These are phyloP conservation scores for Suillus variegatus DNA, from an alignment of 768 basidiomycete genomes.

Conservation along the genomic window DNA sequence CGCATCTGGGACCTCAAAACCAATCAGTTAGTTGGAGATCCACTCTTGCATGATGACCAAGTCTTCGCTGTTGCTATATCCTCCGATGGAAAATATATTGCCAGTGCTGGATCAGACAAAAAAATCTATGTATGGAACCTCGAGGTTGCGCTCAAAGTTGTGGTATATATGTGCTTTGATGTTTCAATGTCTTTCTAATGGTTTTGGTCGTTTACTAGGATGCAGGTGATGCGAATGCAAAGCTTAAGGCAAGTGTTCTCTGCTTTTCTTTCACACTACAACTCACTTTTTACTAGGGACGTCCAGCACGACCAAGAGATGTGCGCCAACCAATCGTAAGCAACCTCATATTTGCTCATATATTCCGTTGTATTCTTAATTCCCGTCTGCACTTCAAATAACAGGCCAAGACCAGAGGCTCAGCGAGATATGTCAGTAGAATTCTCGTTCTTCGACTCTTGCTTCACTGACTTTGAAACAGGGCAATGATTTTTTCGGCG, in stretches of 20 bases:
- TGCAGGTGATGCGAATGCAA: neutral
- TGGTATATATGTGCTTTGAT: neutral
- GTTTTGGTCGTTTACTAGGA: neutral
- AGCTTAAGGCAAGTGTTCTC: neutral
- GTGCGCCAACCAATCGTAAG: neutral
- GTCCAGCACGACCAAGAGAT: neutral
- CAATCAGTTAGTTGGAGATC: conserved; percentile 21
- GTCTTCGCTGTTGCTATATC: conserved; percentile 77
- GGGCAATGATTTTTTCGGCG: neutral
- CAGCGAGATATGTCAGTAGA: neutral
- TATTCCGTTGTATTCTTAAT: neutral
- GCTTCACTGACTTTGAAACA: neutral
- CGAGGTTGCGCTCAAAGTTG: conserved; percentile 27
- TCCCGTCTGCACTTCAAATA: neutral
- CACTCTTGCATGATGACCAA: conserved; percentile 77
- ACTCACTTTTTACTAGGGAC: neutral
- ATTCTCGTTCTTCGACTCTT: neutral
- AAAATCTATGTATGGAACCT: conserved; percentile 80
- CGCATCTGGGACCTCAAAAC: neutral
- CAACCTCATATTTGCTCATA: neutral
- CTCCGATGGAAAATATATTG: conserved; percentile 76
- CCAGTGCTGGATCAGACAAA: conserved; percentile 79
- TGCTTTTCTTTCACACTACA: neutral
- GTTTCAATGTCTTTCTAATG: neutral
- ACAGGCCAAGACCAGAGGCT: neutral